phyloP scores from a whole-genome alignment of 495 filamentous ascomycete species.

The Daldinia caldariorum region DNA sequence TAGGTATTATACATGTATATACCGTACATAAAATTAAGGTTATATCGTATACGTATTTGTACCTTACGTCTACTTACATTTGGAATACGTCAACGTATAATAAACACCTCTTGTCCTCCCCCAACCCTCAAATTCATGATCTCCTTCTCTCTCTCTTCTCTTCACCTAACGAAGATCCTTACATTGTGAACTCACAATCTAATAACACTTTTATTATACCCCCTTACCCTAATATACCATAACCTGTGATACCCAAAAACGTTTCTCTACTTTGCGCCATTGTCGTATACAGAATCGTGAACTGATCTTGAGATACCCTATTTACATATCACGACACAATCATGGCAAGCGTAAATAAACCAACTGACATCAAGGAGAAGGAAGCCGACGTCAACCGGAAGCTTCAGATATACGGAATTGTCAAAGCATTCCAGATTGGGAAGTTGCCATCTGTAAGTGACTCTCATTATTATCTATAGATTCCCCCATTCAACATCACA shows the following conservation, averaged over 20 bases:
- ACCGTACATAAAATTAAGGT: too few relatives aligned
- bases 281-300: constrained; percentile 2
- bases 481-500: neutral
- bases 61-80: constrained; percentile 14
- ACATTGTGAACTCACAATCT: constrained; percentile 18
- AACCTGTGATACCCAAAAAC: constrained; percentile 31
- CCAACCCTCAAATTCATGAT: neutral
- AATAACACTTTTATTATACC: constrained; percentile 21
- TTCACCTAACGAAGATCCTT: neutral
- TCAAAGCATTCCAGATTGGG: constrained; percentile 84
- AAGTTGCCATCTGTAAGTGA: constrained; percentile 87
- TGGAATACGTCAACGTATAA: constrained; percentile 40
- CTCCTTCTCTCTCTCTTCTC: constrained; percentile 7
- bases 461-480: neutral
- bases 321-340: constrained; percentile 17
- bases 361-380: constrained; percentile 68
- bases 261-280: constrained; percentile 14
- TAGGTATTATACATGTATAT: neutral
- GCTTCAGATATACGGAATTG: constrained; percentile 94
- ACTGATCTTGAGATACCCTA: constrained; percentile 23
- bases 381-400: constrained; percentile 85
- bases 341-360: constrained; percentile 68
- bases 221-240: constrained; percentile 23
- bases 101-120: constrained; percentile 33
- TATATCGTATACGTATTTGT: neutral